These are phyloP conservation scores for Verbascum thapsus DNA, from an alignment of 257 asterid genomes.

Conservation along the genomic window DNA sequence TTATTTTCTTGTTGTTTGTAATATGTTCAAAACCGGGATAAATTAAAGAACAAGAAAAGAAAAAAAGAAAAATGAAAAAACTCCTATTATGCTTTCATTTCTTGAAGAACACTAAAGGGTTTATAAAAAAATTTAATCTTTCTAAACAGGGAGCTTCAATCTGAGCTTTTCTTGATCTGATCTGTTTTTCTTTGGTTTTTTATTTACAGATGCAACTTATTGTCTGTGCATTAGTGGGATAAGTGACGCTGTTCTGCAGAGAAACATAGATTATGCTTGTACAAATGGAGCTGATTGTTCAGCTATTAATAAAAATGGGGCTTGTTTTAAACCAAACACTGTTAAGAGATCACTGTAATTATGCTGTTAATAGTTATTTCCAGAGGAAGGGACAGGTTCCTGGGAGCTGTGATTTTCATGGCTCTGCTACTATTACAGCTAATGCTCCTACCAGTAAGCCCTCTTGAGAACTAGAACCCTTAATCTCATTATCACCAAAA, in stretches of 20 bases:
- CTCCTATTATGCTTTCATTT: background rate
- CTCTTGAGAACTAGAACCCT: background rate
- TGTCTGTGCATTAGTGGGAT: conserved; percentile 68
- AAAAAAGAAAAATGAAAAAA: background rate
- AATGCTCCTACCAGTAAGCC: conserved; percentile 67
- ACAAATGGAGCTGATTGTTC: conserved; percentile 80
- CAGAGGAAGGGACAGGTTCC: conserved; percentile 53
- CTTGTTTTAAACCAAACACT: conserved; percentile 76
- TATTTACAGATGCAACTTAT: conserved; percentile 55
- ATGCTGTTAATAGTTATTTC: conserved; percentile 87
- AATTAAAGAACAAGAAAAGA: too few relatives aligned
- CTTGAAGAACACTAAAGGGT: conserved; percentile 28
- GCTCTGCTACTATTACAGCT: conserved; percentile 45
- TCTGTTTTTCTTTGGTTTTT: background rate
- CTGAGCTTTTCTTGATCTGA: background rate
- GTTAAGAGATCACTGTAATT: conserved; percentile 77
- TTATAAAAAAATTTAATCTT: conserved; percentile 33
- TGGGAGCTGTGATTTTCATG: conserved; percentile 70
- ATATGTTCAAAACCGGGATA: background rate
- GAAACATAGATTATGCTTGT: conserved; percentile 84
- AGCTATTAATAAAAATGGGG: conserved; percentile 54
- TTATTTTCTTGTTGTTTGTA: conserved; percentile 2
- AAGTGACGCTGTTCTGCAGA: conserved; percentile 53
- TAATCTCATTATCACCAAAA: too few relatives aligned
- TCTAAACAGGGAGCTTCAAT: background rate